Evolutionary conservation across 192 early-diverging fungal species (phyloP).

Genomic region (Polychytrium aggregatum): DNA sequence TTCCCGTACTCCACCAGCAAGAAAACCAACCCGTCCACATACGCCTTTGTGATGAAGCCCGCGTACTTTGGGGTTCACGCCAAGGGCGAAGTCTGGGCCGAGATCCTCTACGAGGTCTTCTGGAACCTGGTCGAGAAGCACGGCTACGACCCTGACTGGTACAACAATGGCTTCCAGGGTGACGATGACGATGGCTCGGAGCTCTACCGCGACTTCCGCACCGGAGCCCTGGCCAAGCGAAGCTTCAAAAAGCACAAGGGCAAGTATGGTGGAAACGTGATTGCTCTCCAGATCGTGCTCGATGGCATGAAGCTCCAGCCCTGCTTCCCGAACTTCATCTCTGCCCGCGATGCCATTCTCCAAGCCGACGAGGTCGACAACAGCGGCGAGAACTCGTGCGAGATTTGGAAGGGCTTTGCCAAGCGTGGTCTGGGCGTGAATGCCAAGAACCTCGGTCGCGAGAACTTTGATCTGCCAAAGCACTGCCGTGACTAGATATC

Average conservation of each 20-base stretch:
- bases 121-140: slow-evolving; percentile 45
- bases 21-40: slow-evolving; percentile 70
- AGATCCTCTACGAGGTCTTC: slow-evolving; percentile 74
- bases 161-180: slow-evolving; percentile 11
- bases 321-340: slow-evolving; percentile 39
- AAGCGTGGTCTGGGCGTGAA: slow-evolving; percentile 77
- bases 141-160: slow-evolving; percentile 40
- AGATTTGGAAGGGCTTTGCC: slow-evolving; percentile 53
- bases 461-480: slow-evolving; percentile 24
- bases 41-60: slow-evolving; percentile 60
- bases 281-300: slow-evolving; percentile 33
- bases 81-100: slow-evolving; percentile 90
- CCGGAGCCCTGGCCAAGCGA: too few relatives aligned
- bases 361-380: slow-evolving; percentile 28
- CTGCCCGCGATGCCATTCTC: slow-evolving; percentile 39
- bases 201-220: slow-evolving; percentile 22
- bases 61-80: slow-evolving; percentile 88
- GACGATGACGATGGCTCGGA: not conserved
- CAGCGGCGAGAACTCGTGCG: slow-evolving; percentile 28
- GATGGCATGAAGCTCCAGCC: slow-evolving; percentile 45
- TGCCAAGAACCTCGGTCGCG: slow-evolving; percentile 37
- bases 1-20: slow-evolving; percentile 73
- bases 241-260: not conserved
- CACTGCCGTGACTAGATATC: slow-evolving; percentile 23
- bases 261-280: slow-evolving; percentile 28